Base-by-base conservation (phyloP, 176 grass and related monocot genomes). In the Oryza australiensis region DNA sequence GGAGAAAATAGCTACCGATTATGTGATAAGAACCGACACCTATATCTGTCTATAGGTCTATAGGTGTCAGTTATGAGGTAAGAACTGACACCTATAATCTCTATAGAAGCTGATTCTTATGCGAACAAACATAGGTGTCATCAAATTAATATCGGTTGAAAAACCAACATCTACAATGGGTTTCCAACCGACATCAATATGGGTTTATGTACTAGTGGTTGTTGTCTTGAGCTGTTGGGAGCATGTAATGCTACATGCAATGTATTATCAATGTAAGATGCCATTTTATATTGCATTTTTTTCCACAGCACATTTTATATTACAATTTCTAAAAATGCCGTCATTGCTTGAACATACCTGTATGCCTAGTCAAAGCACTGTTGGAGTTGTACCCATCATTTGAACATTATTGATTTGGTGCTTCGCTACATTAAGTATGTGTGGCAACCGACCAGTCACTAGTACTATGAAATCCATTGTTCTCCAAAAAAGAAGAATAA, bases 231-330 rank as follows among this genome's bases (percentile, higher is more conserved):
- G 45, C 46, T 18, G 30, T 70, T 68, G 14, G 71, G 64, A 80
- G 13, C 68, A 70, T 35, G 22, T 12, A 30, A 62, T 60, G 9
- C 23, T 70, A 70, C 46, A 49, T 72, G 51, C 79, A 82, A 60
- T 42, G 68, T n/a, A 43, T 72, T 29, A 59, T 37, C 10, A 5
- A 3, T 32, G 16, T 24, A 62, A 26, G 16, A 26, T 43, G 11
- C 49, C 48, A 70, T 68, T 57, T 68, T 29, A 72, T 62, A 72
- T 42, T 22, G 11, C 2, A 18, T 27, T 28, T 59, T 70, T 23
- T 60, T 60, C 53, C 4, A 11, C 8, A 11, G 10, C 2, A 24
- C n/a, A 60, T 60, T 60, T 60, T 24, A n/a, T 60, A 60, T 60
- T 60, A 23, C 53, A 59, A 23, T n/a, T 60, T 71, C 62, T 14